Base-by-base conservation (phyloP, 2,329 filamentous ascomycete genomes). In the Apiospora rasikravindrae region DNA sequence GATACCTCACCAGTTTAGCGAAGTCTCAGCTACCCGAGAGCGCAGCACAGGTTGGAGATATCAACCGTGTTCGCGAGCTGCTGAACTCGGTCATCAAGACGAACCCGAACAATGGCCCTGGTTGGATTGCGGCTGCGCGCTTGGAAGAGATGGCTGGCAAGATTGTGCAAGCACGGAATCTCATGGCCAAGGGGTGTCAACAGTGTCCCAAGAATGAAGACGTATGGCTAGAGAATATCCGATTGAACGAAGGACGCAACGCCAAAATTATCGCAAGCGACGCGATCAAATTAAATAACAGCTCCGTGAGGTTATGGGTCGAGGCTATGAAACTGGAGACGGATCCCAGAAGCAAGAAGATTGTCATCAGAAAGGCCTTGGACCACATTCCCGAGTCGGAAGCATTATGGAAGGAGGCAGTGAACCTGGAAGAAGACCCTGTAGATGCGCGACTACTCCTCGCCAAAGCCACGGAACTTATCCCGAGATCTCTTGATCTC, bases 11-110 rank as follows among this genome's bases (percentile, higher is more conserved):
- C 0, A 98, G 93, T 78, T 86, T 99, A 69, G 93, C 93, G 72
- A 95, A 94, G 81, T 92, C 93, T 69, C 92, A 95, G 80, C 85
- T 94, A 72, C 93, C 91, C 72, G 93, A 94, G 72, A 90, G 91
- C 5, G 94, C 97, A 78, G 90, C 94, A 5, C 93, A 95, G 77
- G 93, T 98, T 37, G 96, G 96, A 73, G 96, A 99, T 79, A 94
- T 99, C 81, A 97, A 98, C 80, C 93, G 96, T 82, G 96, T 97
- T 24, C 91, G 96, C 74, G 92, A 95, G 75, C 88, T 99, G 47
- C 86, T 99, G n/a, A 95, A 98, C 80, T 98, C 96, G 0, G 96
- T 98, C 67, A 97, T 98, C 81, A 97, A 96, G 83, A 98, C 96
- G 10, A 99, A 99, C 81, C 94, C 96, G 2, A 95, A 94, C 74